Conservation (phyloP, 2,329 filamentous ascomycete species). For the Lachnellula occidentalis region DNA sequence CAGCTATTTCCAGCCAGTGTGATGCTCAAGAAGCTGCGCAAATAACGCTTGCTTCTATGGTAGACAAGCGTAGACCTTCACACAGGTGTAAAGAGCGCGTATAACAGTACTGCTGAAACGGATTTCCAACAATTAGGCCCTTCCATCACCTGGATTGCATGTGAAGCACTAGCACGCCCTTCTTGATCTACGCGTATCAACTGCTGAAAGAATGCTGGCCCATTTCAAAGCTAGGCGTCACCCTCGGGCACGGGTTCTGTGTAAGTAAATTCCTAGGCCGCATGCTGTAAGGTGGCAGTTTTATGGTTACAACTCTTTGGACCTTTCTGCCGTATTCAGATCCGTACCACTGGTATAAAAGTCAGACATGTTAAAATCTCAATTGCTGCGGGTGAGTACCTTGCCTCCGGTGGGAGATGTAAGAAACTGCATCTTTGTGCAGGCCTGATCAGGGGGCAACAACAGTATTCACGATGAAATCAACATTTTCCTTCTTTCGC, state of each 20-base stretch:
- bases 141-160: not conserved
- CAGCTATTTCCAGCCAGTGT: not conserved
- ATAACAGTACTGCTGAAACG: not conserved
- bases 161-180: not conserved
- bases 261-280: not conserved
- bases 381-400: constrained; percentile 16
- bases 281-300: not conserved
- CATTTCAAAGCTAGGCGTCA: not conserved
- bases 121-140: not conserved
- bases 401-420: constrained; percentile 39
- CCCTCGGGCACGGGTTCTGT: not conserved
- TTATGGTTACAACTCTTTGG: not conserved
- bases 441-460: constrained; percentile 33
- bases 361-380: constrained; percentile 4
- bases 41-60: not conserved
- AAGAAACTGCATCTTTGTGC: constrained; percentile 34
- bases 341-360: constrained; percentile 25
- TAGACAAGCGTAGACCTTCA: not conserved
- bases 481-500: constrained; percentile 30
- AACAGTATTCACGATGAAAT: constrained; percentile 34
- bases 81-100: not conserved
- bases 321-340: constrained; percentile 22
- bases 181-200: not conserved
- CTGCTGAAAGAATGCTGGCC: not conserved
- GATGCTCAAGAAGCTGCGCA: too few species aligned